Evolutionary conservation across 306 rosid genomes (phyloP), one percentile per base, ranked within the genome.

Genomic region (Prunus dulcis): DNA sequence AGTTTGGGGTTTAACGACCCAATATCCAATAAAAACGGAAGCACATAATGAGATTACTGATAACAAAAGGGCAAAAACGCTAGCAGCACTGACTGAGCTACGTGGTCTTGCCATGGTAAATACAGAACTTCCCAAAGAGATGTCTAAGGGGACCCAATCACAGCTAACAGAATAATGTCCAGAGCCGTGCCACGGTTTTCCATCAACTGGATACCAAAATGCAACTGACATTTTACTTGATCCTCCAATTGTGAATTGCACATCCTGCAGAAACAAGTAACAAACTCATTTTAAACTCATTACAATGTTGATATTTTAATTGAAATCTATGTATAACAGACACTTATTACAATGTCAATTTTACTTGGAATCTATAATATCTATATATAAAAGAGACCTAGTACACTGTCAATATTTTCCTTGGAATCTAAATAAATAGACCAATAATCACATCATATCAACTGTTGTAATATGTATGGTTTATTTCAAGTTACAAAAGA

Each of bases 141-240:
- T 78, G 78, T 92, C 98, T 56, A 95, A 71, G 64, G 96, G 82
- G 69, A 89, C 86, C 98, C 98, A 95, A 79, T 92, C 97, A 67
- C 98, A 95, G 85, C 86, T 68, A 43, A 95, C 72, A 19, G 98
- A 84, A 78, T 85, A 95, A 90, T 95, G 98, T 55, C 92, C 97
- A 12, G 98, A 90, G 14, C 93, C 97, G 77, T 83, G 96, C 98
- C 98, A 95, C 38, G 98, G 90, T 38, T 89, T 69, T 67, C 83
- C 89, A 71, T 89, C 95, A 46, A 82, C 81, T 11, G 98, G 98
- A 76, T 90, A 92, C 98, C 98, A 95, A 82, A 92, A 90, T 84
- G 96, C 98, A 22, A 84, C 95, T 32, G 98, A 89, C 93, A 92
- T 89, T 88, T 87, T 88, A 75, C 96, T 92, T 50, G 92, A 76